A percentile compares a stretch with the other conserved stretches of the same genome.
Evolutionary conservation across 2,329 filamentous ascomycete species (phyloP).

Genomic region (Venturia aucupariae): DNA sequence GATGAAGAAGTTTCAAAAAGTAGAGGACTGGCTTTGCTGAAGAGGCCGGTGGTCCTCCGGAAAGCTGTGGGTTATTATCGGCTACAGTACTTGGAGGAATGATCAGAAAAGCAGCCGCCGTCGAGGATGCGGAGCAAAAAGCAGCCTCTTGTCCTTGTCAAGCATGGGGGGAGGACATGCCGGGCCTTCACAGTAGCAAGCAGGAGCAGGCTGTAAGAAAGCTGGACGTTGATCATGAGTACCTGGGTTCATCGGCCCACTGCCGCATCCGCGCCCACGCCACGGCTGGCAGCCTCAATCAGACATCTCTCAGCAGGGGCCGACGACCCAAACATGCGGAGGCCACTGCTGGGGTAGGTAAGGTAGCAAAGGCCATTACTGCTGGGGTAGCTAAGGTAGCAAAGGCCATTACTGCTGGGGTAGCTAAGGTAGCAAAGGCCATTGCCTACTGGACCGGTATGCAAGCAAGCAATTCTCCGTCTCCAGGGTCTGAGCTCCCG

Average conservation of each 20-base stretch:
- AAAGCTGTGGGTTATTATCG: background rate
- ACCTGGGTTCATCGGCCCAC: background rate
- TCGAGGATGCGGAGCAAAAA: background rate
- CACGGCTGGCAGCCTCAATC: conserved; percentile 2
- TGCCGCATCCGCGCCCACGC: conserved; percentile 3
- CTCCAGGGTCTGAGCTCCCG: background rate
- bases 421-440: no score
- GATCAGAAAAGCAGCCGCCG: background rate
- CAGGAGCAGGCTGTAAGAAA: background rate
- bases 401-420: no score
- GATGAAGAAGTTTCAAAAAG: background rate
- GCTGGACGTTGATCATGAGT: background rate
- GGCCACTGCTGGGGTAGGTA: no score
- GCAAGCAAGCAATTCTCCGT: conserved; percentile 7
- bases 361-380: no score
- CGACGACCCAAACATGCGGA: background rate
- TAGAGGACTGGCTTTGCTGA: background rate
- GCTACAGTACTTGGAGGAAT: background rate
- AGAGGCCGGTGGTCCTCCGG: background rate
- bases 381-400: no score
- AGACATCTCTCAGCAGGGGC: background rate
- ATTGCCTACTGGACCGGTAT: background rate
- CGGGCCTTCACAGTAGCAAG: background rate
- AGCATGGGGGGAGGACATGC: background rate
- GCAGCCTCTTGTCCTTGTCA: background rate